Percentiles rank a stretch among this genome's conserved stretches.
These are phyloP conservation scores for Elaeagnus macrophylla DNA, from an alignment of 306 rosid genomes.

Conservation along the genomic window DNA sequence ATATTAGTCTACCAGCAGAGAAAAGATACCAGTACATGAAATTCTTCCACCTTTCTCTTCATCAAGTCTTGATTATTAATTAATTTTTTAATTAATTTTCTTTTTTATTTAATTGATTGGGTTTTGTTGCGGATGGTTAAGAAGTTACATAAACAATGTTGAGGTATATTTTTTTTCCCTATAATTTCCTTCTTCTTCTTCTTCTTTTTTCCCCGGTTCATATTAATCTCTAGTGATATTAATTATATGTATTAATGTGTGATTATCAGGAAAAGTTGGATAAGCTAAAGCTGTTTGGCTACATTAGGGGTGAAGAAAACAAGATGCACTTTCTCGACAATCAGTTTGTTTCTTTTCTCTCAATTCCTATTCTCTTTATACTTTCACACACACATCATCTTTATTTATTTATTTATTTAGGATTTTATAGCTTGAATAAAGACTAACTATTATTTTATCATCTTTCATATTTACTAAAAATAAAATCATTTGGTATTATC, in stretches of 20 bases:
- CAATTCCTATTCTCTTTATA: neutral
- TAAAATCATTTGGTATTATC: too few relatives aligned
- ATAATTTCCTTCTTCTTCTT: neutral
- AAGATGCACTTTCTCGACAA: neutral
- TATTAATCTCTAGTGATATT: neutral
- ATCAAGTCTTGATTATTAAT: neutral
- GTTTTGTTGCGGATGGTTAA: neutral
- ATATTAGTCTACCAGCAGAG: neutral
- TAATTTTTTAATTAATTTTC: neutral
- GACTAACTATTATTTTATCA: too few relatives aligned
- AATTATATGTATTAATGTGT: neutral
- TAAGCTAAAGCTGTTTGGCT: neutral
- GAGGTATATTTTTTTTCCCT: neutral
- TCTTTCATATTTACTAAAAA: too few relatives aligned
- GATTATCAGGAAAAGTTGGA: neutral
- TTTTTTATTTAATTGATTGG: neutral
- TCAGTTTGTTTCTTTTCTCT: conserved; percentile 3
- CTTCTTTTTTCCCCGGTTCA: neutral
- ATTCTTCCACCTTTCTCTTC: neutral
- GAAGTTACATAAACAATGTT: neutral
- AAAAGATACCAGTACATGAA: neutral
- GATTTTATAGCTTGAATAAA: too few relatives aligned
- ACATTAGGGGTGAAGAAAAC: neutral
- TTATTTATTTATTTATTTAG: too few relatives aligned
- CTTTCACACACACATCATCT: neutral